phyloP scores from a whole-genome alignment of 768 basidiomycete species.

The Asterophora parasitica region DNA sequence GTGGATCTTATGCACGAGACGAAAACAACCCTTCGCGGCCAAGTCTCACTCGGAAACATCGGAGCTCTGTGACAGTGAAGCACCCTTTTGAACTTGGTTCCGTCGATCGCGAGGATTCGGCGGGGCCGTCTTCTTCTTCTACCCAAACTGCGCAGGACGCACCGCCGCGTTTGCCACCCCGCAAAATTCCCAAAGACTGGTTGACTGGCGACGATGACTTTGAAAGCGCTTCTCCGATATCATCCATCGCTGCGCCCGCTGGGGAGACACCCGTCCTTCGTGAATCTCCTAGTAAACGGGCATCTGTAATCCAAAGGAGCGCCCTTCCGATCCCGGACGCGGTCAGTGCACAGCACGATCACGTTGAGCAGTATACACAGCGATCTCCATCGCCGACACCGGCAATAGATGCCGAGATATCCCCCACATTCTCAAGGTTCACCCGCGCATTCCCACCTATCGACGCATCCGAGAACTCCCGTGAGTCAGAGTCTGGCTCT shows the following conservation, averaged over 20 bases:
- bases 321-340: slow-evolving; percentile 35
- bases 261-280: slow-evolving; percentile 49
- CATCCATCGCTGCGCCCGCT: slow-evolving; percentile 15
- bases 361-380: slow-evolving; percentile 16
- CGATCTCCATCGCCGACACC: slow-evolving; percentile 11
- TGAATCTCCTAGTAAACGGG: slow-evolving; percentile 68
- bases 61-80: slow-evolving; percentile 44
- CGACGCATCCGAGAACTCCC: slow-evolving; percentile 19
- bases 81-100: slow-evolving; percentile 18
- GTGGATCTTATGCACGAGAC: not conserved
- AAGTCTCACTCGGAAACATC: slow-evolving; percentile 45
- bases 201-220: slow-evolving; percentile 64
- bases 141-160: not conserved
- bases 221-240: slow-evolving; percentile 14
- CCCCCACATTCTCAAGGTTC: slow-evolving; percentile 35
- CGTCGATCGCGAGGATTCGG: not conserved
- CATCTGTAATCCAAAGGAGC: slow-evolving; percentile 56
- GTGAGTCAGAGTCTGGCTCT: slow-evolving; percentile 21
- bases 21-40: slow-evolving; percentile 26
- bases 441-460: slow-evolving; percentile 32
- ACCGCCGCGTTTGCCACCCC: not conserved
- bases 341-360: slow-evolving; percentile 31
- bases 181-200: slow-evolving; percentile 48
- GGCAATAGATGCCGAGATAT: slow-evolving; percentile 22
- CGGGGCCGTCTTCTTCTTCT: not conserved